These are phyloP conservation scores for Verticillium albo-atrum DNA, from an alignment of 2,329 filamentous ascomycete species.

Conservation along the genomic window DNA sequence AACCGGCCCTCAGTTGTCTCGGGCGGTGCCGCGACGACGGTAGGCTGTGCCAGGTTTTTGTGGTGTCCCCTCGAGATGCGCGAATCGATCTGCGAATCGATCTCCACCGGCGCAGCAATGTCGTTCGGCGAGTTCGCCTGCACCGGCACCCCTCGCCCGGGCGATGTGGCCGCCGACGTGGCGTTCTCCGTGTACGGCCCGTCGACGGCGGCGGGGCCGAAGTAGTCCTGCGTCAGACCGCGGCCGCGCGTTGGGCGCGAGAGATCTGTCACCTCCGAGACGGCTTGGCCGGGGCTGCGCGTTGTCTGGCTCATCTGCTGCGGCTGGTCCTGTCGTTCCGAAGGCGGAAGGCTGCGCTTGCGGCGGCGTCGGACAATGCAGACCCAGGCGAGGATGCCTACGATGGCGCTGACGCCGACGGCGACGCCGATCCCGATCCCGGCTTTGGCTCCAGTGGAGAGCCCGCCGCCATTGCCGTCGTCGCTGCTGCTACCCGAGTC, in stretches of 20 bases:
- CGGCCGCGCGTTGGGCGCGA: conserved; percentile 18
- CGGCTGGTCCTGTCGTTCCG: conserved; percentile 1
- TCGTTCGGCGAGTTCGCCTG: conserved; percentile 43
- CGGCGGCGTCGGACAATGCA: conserved; percentile 36
- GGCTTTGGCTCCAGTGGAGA: conserved; percentile 48
- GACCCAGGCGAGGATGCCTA: conserved; percentile 42
- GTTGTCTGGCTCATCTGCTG: conserved; percentile 1
- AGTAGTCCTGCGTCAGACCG: conserved; percentile 35
- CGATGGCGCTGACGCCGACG: conserved; percentile 33
- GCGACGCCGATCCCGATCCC: conserved; percentile 53
- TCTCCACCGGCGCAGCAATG: conserved; percentile 49
- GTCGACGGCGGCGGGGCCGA: conserved; percentile 35
- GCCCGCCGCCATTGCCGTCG: conserved; percentile 10
- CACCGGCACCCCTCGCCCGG: conserved; percentile 34
- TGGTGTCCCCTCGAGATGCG: conserved; percentile 9
- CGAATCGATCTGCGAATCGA: conserved; percentile 50
- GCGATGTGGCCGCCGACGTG: conserved; percentile 22
- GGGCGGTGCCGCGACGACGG: conserved; percentile 1
- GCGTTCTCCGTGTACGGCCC: conserved; percentile 39
- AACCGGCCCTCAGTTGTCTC: conserved; percentile 28
- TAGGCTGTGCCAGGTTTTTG: conserved; percentile 9
- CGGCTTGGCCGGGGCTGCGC: conserved; percentile 8
- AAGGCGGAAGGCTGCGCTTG: conserved; percentile 12
- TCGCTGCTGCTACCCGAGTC: conserved; percentile 20
- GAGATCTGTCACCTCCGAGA: conserved; percentile 25